Evolutionary conservation across 345 rosid genomes (phyloP).

Genomic region (Gynandropsis gynandra): DNA sequence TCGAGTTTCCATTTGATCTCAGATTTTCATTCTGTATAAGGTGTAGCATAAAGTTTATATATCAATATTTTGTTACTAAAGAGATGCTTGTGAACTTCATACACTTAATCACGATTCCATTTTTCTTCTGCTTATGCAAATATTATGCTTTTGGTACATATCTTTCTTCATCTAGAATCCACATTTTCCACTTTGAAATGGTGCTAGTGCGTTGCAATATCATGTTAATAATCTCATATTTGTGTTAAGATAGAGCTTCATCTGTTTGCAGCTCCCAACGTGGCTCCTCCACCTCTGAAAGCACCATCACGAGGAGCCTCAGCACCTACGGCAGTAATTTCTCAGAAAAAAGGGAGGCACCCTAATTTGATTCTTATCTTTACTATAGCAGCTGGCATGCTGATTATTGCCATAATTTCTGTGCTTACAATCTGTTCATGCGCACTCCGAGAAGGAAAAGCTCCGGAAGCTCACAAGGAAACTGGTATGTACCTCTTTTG

Average conservation of each 20-base stretch:
- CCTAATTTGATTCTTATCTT: constrained; percentile 55
- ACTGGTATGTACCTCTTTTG: constrained; percentile 41
- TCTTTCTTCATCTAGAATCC: not conserved
- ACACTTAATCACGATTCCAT: not conserved
- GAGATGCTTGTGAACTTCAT: not conserved
- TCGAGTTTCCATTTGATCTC: not conserved
- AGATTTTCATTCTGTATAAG: constrained; percentile 9
- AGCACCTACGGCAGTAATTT: constrained; percentile 28
- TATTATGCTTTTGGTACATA: constrained; percentile 4
- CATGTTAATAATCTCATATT: constrained; percentile 9
- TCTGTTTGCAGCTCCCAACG: constrained; percentile 56
- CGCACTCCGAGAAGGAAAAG: constrained; percentile 46
- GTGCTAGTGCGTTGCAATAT: not conserved
- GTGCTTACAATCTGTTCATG: constrained; percentile 61
- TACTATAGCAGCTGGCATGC: constrained; percentile 59
- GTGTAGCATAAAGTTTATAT: constrained; percentile 1
- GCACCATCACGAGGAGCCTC: constrained; percentile 46
- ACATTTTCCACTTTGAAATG: not conserved
- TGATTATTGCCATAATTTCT: constrained; percentile 41
- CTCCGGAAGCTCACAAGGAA: constrained; percentile 44
- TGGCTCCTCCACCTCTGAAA: constrained; percentile 43
- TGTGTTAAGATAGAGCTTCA: constrained; percentile 16
- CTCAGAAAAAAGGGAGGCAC: constrained; percentile 46
- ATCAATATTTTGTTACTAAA: not conserved
- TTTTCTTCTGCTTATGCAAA: not conserved